These are phyloP conservation scores for Irpex lacteus DNA, from an alignment of 1,284 basidiomycete genomes.

Conservation along the genomic window DNA sequence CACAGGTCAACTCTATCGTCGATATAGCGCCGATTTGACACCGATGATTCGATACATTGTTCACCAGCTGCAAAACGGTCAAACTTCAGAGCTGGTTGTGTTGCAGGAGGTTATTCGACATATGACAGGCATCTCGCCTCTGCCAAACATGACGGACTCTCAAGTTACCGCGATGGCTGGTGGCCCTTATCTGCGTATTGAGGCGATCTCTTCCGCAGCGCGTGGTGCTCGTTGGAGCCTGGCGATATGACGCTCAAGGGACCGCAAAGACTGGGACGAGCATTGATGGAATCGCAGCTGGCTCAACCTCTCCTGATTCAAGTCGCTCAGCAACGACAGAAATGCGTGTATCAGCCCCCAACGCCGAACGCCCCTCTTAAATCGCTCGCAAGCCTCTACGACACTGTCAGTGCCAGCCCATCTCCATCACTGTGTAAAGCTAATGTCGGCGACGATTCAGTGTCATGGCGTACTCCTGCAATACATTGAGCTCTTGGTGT, in stretches of 20 bases:
- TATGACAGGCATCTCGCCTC: slow-evolving; percentile 92
- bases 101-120: slow-evolving; percentile 91
- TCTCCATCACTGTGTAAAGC: neutral
- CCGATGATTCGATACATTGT: slow-evolving; percentile 89
- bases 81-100: slow-evolving; percentile 88
- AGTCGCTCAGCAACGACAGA: slow-evolving; percentile 84
- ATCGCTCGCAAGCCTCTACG: slow-evolving; percentile 82
- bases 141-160: slow-evolving; percentile 84
- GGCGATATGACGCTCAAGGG: slow-evolving; percentile 57
- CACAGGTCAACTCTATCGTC: slow-evolving; percentile 87
- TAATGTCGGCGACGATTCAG: slow-evolving; percentile 33
- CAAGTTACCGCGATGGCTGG: slow-evolving; percentile 91
- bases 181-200: slow-evolving; percentile 83
- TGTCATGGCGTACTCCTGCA: slow-evolving; percentile 76
- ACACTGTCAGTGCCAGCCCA: slow-evolving; percentile 60
- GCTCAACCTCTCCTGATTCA: slow-evolving; percentile 85
- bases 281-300: slow-evolving; percentile 68
- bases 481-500: slow-evolving; percentile 72
- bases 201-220: slow-evolving; percentile 73
- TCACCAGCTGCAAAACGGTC: slow-evolving; percentile 83
- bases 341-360: slow-evolving; percentile 59
- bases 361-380: slow-evolving; percentile 76
- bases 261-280: slow-evolving; percentile 66
- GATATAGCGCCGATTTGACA: slow-evolving; percentile 82
- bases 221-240: slow-evolving; percentile 72